Base-by-base conservation (phyloP, 306 rosid species). In the Casuarina cunninghamiana region DNA sequence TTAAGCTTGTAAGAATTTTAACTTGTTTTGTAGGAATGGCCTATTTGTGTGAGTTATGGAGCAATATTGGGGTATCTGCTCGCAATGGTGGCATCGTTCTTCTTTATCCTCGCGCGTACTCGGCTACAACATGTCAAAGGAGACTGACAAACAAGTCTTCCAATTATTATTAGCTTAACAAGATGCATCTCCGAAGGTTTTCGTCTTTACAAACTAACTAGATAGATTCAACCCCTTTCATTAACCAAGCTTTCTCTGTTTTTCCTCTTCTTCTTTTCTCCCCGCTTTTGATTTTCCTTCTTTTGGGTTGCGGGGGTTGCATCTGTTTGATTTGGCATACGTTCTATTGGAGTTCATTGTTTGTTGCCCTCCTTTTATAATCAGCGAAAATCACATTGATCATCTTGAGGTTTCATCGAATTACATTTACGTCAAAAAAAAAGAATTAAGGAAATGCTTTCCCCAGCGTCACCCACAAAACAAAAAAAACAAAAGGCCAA, bases 11-110 rank as follows among this genome's bases (percentile, higher is more conserved):
- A 77, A 49, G 26, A 54, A 53, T 42, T 77, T 63, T 77, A 53
- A 49, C 11, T 51, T 75, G 35, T 65, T 70, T 15, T 79, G 84
- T 79, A 94, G 98, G 98, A 95, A 74, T 95, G 98, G 96, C 98
- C 97, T 53, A 87, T 91, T 79, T 89, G 90, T 85, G 96, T 92
- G 79, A 92, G 92, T 81, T 92, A 86, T 71, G 97, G 98, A 86
- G 83, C 91, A 26, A 58, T 91, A 37, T 76, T 79, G 3, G 97
- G 98, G 55, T 92, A 92, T 80, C 75, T 84, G 54, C 78, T 86
- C 53, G 91, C 80, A 53, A 73, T 85, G 79, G 84, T 85, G 76
- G 91, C 84, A 41, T 91, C 97, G 16, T 79, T 87, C 39, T 88
- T 76, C 55, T 77, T 84, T 79, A 78, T 83, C 67, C 76, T 83